Evolutionary conservation across 768 basidiomycete genomes (phyloP).

Genomic region (Lentinula aciculospora): DNA sequence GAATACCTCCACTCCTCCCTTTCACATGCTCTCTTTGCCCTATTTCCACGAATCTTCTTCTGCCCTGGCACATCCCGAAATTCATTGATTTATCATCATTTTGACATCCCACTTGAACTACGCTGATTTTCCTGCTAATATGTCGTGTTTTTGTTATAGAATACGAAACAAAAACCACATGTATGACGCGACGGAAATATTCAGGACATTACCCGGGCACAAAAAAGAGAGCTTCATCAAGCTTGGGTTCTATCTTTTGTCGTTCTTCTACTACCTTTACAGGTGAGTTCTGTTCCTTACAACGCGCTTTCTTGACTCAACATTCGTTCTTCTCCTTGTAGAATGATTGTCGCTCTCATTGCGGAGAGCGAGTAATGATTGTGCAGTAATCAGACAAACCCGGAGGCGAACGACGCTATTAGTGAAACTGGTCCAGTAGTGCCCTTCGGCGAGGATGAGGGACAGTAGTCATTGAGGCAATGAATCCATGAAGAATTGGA

Average conservation of each 20-base stretch:
- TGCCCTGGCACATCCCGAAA: not conserved
- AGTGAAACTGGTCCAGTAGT: not conserved
- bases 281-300: constrained; percentile 45
- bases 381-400: not conserved
- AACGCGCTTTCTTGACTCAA: not conserved
- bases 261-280: constrained; percentile 91
- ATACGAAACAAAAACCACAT: constrained; percentile 92
- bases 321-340: constrained; percentile 22
- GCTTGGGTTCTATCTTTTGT: constrained; percentile 88
- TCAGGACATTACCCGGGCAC: constrained; percentile 87
- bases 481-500: no score
- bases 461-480: no score
- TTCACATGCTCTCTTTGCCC: not conserved
- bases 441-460: not conserved
- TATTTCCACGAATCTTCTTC: not conserved
- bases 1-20: not conserved
- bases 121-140: constrained; percentile 5
- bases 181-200: constrained; percentile 99
- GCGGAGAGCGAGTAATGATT: constrained; percentile 59
- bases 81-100: not conserved
- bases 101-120: not conserved
- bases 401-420: not conserved
- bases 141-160: no score
- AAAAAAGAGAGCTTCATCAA: constrained; percentile 97
- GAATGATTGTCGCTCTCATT: constrained; percentile 86